Base-by-base conservation (phyloP, 1,284 basidiomycete genomes). In the Thecaphora thlaspeos region DNA sequence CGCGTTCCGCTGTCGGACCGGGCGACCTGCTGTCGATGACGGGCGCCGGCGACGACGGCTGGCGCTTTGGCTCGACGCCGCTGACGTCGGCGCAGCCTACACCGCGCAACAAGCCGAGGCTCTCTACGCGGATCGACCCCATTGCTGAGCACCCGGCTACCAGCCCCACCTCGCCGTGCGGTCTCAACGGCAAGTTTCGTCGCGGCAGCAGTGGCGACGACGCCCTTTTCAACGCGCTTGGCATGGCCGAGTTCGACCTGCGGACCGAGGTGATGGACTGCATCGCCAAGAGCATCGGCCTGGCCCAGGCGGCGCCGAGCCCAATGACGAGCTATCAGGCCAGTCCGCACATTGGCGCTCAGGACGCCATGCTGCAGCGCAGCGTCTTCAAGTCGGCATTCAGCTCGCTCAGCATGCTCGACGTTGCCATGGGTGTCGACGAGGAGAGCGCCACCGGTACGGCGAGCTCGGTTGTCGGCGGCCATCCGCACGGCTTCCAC, bases 281-380 rank as follows among this genome's bases (percentile, higher is more conserved):
- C 79, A 95, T 99, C 55, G 92, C 93, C 1, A 94, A 93, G 77
- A 95, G 91, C 4, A 97, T 99, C 51, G 94, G 94, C 3, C 83
- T 99, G 12, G 82, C 90, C n/a, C 93, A 95, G 65, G 87, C 90
- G 8, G 43, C 52, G 3, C 52, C 58, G 2, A 59, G 54, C 14
- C 61, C 61, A 2, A 50, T 80, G 73, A 44, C 79, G 67, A 45
- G 76, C 77, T 72, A 76, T 76, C 62, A 78, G 70, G 46, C 78
- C 62, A 66, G 69, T 52, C 61, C 73, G 24, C 61, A 61, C 56
- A 48, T 73, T 51, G 28, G 41, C 21, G 55, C 68, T 0, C 57
- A 68, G 32, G 64, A 71, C 42, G 49, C 67, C 26, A 12, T 51
- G 36, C 43, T 61, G 40, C 62, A 63, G 26, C 64, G 61, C 11